Conservation (phyloP, 768 basidiomycete genomes). For the Termitomyces sp. region DNA sequence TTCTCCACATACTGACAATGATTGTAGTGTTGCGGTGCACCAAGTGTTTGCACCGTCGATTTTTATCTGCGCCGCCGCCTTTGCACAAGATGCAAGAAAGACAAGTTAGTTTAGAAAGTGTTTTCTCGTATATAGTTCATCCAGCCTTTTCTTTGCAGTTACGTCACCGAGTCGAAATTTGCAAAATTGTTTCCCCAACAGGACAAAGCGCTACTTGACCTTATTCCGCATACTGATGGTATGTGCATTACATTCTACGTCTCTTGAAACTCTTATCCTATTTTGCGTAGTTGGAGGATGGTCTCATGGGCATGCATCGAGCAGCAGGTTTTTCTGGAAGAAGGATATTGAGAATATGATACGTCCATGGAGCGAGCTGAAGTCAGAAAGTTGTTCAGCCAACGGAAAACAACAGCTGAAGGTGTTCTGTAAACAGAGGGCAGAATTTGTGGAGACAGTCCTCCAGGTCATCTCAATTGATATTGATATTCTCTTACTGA, state of each 20-base stretch:
- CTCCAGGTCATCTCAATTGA: not conserved
- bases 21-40: slow-evolving; percentile 15
- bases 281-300: slow-evolving; percentile 22
- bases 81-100: slow-evolving; percentile 21
- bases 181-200: slow-evolving; percentile 18
- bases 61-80: slow-evolving; percentile 20
- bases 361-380: slow-evolving; percentile 6
- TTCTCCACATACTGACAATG: not conserved
- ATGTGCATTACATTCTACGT: not conserved
- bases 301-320: slow-evolving; percentile 18
- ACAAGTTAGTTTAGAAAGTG: slow-evolving; percentile 14
- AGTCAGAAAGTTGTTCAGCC: slow-evolving; percentile 13
- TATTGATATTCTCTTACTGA: too few species aligned
- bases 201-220: slow-evolving; percentile 19
- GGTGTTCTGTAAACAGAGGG: slow-evolving; percentile 17
- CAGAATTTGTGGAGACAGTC: slow-evolving; percentile 11
- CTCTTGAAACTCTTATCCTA: not conserved
- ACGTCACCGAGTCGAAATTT: slow-evolving; percentile 20
- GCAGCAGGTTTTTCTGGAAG: slow-evolving; percentile 27
- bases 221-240: slow-evolving; percentile 27
- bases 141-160: slow-evolving; percentile 14
- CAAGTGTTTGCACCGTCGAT: slow-evolving; percentile 16
- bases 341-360: slow-evolving; percentile 22
- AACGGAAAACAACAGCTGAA: slow-evolving; percentile 20
- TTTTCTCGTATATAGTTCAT: not conserved